Conservation (phyloP, 1,284 basidiomycete species). For the Leccinum cinnamomeum region DNA sequence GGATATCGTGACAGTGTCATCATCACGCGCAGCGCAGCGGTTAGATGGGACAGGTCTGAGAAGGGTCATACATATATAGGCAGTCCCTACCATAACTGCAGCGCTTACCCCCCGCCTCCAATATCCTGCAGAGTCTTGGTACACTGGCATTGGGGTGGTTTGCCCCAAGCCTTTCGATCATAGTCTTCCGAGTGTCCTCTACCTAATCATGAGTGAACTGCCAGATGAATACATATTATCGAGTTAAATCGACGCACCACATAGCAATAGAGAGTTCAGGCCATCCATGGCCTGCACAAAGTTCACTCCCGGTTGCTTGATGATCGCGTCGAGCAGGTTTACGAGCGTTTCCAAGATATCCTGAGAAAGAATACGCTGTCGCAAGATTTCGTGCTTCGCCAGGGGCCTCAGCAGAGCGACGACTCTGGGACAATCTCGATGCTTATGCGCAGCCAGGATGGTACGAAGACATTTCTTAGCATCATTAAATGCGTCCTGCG, state of each 20-base stretch:
- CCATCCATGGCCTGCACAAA: slow-evolving; percentile 30
- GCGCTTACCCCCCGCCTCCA: slow-evolving; percentile 10
- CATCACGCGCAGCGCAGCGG: slow-evolving; percentile 21
- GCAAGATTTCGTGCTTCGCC: slow-evolving; percentile 16
- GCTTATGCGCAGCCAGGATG: slow-evolving; percentile 13
- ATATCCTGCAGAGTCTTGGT: slow-evolving; percentile 20
- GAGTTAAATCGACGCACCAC: neutral
- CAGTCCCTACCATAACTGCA: neutral
- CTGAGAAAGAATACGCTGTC: slow-evolving; percentile 16
- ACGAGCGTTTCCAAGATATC: slow-evolving; percentile 19
- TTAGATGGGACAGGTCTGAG: slow-evolving; percentile 13
- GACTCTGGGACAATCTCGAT: slow-evolving; percentile 24
- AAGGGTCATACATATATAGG: neutral
- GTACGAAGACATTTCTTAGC: slow-evolving; percentile 11
- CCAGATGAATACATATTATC: neutral
- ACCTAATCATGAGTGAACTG: neutral
- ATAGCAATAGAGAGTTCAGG: slow-evolving; percentile 21
- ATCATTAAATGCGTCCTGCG: slow-evolving; percentile 5
- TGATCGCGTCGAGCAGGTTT: slow-evolving; percentile 17
- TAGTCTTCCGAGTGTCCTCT: slow-evolving; percentile 13
- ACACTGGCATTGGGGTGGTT: neutral
- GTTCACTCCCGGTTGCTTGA: neutral
- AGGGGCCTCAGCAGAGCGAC: slow-evolving; percentile 26
- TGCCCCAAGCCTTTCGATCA: slow-evolving; percentile 15
- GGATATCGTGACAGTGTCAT: slow-evolving; percentile 17